phyloP scores from a whole-genome alignment of 352 stramenopile species.

The Blastocystis sp. region DNA sequence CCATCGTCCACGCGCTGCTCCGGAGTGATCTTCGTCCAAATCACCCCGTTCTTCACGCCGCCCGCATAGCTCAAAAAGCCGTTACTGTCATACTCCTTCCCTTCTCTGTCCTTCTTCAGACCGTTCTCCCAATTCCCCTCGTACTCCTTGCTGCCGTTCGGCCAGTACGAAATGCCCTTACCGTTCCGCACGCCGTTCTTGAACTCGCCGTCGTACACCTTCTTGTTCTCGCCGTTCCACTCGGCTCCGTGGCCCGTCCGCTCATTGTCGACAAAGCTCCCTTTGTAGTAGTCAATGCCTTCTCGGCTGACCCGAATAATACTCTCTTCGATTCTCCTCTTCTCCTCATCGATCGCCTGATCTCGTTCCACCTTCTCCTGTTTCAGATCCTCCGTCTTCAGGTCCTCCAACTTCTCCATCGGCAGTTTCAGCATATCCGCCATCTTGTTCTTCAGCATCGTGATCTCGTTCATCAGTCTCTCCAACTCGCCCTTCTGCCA shows the following conservation, averaged over 20 bases:
- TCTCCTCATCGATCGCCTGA: no score
- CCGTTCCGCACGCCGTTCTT: background rate
- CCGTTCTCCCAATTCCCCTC: background rate
- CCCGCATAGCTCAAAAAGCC: background rate
- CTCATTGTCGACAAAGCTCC: background rate
- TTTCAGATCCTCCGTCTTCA: no score
- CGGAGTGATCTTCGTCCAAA: no score
- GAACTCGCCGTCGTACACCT: background rate
- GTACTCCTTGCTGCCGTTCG: constrained; percentile 26
- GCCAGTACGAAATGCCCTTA: background rate
- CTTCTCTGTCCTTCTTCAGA: background rate
- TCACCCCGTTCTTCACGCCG: background rate
- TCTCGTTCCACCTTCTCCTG: no score
- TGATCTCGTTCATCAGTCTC: no score
- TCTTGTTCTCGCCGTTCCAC: background rate
- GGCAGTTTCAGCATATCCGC: no score
- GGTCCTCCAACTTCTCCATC: no score
- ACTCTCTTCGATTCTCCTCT: no score
- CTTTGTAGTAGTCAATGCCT: background rate
- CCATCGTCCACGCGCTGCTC: background rate
- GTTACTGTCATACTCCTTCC: background rate
- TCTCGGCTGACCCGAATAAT: no score
- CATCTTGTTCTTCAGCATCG: no score
- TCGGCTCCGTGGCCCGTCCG: background rate
- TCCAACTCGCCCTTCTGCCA: background rate